These are phyloP conservation scores for Ganoderma lucidum DNA, from an alignment of 1,284 basidiomycete genomes.

Conservation along the genomic window DNA sequence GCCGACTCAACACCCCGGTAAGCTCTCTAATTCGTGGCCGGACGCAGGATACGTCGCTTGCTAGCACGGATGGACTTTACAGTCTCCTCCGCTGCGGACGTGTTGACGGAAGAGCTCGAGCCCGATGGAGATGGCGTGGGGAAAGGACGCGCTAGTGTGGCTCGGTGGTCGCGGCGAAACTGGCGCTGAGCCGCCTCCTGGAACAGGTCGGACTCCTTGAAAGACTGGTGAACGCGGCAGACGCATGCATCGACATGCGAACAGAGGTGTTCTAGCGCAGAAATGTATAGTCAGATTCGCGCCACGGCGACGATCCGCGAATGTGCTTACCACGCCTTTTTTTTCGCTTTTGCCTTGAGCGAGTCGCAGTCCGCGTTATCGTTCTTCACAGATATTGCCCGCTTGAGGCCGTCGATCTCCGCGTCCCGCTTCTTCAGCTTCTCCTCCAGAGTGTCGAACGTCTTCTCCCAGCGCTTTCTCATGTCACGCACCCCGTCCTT, in stretches of 20 bases:
- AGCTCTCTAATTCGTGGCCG: not conserved
- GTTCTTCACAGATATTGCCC: not conserved
- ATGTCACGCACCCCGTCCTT: not conserved
- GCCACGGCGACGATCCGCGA: not conserved
- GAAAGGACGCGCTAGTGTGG: not conserved
- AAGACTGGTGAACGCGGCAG: not conserved
- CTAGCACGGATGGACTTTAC: not conserved
- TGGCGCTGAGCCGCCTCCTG: not conserved
- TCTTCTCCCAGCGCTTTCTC: slow-evolving; percentile 2
- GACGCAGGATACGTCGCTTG: not conserved
- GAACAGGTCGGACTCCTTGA: not conserved
- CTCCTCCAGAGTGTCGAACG: not conserved
- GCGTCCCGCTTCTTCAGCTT: not conserved
- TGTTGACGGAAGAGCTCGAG: not conserved
- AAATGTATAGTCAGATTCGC: not conserved
- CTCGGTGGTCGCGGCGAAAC: not conserved
- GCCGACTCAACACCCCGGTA: no score
- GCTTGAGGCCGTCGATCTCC: not conserved
- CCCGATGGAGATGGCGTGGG: not conserved
- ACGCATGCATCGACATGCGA: not conserved
- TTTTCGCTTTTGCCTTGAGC: not conserved
- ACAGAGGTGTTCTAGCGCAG: not conserved
- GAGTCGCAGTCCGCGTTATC: not conserved
- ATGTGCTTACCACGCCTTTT: not conserved
- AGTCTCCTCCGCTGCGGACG: not conserved